Evolutionary conservation across 305 asterid genomes (phyloP).

Genomic region (Fraxinus xanthoxyloides): DNA sequence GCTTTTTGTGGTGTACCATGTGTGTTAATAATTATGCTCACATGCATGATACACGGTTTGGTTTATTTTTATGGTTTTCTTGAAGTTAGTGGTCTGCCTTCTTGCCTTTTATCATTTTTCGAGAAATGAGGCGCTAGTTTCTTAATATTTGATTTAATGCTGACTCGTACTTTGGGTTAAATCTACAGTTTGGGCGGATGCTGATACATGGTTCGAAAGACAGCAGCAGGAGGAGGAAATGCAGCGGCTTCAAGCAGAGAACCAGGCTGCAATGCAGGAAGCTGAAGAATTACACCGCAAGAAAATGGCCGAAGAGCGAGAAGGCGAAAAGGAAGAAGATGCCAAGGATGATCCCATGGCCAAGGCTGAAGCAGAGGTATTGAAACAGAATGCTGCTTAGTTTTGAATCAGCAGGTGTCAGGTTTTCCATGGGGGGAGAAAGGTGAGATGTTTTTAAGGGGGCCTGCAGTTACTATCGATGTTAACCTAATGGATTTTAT

Average conservation of each 20-base stretch:
- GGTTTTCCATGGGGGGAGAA: neutral
- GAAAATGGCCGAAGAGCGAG: conserved; percentile 82
- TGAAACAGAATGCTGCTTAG: conserved; percentile 51
- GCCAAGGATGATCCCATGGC: conserved; percentile 69
- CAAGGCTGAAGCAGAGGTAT: conserved; percentile 74
- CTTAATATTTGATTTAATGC: neutral
- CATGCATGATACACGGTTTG: neutral
- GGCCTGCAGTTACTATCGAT: neutral
- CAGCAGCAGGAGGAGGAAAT: conserved; percentile 91
- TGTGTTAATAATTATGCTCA: neutral
- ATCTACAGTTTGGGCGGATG: conserved; percentile 91
- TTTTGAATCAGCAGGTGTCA: neutral
- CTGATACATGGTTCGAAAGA: conserved; percentile 95
- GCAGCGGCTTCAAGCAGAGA: conserved; percentile 86
- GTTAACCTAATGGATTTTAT: conserved; percentile 1
- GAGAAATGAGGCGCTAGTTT: neutral
- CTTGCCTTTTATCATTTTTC: neutral
- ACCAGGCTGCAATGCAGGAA: conserved; percentile 65
- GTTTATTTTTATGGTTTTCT: neutral
- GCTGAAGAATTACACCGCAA: conserved; percentile 88
- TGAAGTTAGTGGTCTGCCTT: neutral
- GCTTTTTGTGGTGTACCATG: neutral
- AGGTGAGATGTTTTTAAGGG: neutral
- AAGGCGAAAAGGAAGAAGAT: conserved; percentile 82
- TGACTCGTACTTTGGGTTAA: conserved; percentile 17